A percentile compares a stretch with the other conserved stretches of the same genome.
Conservation (phyloP, 140 eudicot species). For the Erigeron philadelphicus region DNA sequence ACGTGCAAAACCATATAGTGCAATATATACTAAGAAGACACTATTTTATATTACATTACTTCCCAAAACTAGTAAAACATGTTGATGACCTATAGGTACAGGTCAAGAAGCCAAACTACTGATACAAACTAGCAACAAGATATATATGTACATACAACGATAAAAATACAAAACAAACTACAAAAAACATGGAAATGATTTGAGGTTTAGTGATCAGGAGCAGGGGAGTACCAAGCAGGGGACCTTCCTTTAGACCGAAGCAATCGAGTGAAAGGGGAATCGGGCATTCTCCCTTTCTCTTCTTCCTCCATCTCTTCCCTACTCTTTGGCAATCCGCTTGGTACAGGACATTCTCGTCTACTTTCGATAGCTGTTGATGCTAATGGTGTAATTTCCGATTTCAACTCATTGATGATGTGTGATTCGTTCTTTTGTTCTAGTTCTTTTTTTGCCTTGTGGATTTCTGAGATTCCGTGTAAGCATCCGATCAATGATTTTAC, state of each 20-base stretch:
- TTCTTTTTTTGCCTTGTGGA: slow-evolving; percentile 48
- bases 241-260: slow-evolving; percentile 55
- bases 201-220: slow-evolving; percentile 54
- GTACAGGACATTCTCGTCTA: slow-evolving; percentile 41
- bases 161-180: background rate
- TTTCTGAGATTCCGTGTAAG: slow-evolving; percentile 53
- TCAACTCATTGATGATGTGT: background rate
- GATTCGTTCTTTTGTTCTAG: slow-evolving; percentile 4
- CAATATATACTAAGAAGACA: too few relatives aligned
- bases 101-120: background rate
- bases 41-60: too few relatives aligned
- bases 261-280: slow-evolving; percentile 56
- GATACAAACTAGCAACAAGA: background rate
- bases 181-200: slow-evolving; percentile 11
- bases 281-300: slow-evolving; percentile 63
- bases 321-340: slow-evolving; percentile 67
- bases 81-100: background rate
- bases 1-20: too few relatives aligned
- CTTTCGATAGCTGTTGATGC: background rate
- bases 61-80: background rate
- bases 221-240: slow-evolving; percentile 68
- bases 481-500: slow-evolving; percentile 53
- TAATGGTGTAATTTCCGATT: slow-evolving; percentile 2
- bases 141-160: background rate
- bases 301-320: slow-evolving; percentile 63